Base-by-base conservation (phyloP, 306 rosid genomes). In the Lathyrus oleraceus region DNA sequence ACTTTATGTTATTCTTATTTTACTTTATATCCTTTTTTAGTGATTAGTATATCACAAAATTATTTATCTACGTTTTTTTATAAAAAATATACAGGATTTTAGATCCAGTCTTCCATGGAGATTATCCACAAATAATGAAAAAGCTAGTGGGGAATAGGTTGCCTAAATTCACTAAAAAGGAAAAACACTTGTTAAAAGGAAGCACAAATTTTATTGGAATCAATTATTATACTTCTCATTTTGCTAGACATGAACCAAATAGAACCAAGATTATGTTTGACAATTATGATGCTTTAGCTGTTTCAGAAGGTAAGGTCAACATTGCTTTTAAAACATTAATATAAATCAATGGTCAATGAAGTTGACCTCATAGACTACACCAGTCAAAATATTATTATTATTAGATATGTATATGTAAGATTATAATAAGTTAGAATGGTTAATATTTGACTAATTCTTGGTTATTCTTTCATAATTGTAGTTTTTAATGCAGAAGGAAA, bases 71-170 rank as follows among this genome's bases (percentile, higher is more conserved):
- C 1, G 2, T 6, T 5, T 6, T 28, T 32, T 32, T 27, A n/a
- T n/a, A n/a, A n/a, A 27, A 27, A 27, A 27, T 5, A 27, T 27
- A 27, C 27, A 81, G 81, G 84, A 20, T 64, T 61, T 30, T 82
- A 54, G 69, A 44, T 4, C 86, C 86, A 14, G 20, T 82, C 25
- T 61, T 70, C 9, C 17, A 16, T 38, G 81, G 83, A 3, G n/a
- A 56, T 15, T 82, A 82, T 25, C 86, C 86, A 4, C 32, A 67
- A 68, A 45, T 49, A 4, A 78, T 82, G 83, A 82, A 35, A 30
- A 5, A 54, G 8, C 2, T 71, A 15, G 78, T 82, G 27, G 75
- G 64, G 23, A 61, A 78, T 15, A 71, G 81, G 28, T 54, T 82
- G 6, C 86, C 86, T 2, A 30, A 25, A 3, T 82, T 82, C 64